Conservation (phyloP, 2,329 filamentous ascomycete species). For the Fonsecaea nubica region DNA sequence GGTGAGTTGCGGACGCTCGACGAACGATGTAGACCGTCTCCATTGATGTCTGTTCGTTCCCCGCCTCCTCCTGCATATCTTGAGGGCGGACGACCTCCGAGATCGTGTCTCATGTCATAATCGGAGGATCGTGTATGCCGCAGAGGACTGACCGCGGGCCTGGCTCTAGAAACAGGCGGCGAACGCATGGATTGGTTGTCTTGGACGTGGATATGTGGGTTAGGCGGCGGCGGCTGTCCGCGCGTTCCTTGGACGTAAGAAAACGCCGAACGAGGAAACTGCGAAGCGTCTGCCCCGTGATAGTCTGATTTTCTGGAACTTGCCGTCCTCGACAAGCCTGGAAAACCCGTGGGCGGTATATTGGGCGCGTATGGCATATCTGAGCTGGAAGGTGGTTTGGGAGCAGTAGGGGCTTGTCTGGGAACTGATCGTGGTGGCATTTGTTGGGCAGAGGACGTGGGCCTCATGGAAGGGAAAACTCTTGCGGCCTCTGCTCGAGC, state of each 20-base stretch:
- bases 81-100: conserved; percentile 58
- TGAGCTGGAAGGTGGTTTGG: conserved; percentile 28
- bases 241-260: conserved; percentile 42
- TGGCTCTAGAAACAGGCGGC: conserved; percentile 30
- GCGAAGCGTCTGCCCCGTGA: conserved; percentile 65
- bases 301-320: conserved; percentile 62
- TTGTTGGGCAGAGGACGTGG: conserved; percentile 22
- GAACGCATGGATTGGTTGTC: conserved; percentile 31
- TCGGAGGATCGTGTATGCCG: conserved; percentile 45
- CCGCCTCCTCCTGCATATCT: conserved; percentile 62
- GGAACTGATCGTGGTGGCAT: conserved; percentile 32
- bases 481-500: conserved; percentile 36
- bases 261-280: conserved; percentile 59
- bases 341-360: conserved; percentile 42
- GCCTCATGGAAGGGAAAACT: conserved; percentile 38
- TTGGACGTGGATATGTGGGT: conserved; percentile 28
- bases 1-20: conserved; percentile 61
- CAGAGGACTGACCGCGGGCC: conserved; percentile 46
- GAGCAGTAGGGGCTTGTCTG: conserved; percentile 37
- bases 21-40: conserved; percentile 59
- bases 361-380: conserved; percentile 45
- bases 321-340: conserved; percentile 47
- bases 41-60: conserved; percentile 64
- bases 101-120: conserved; percentile 44
- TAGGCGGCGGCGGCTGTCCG: conserved; percentile 8